These are phyloP conservation scores for Waltiozyma sp. DNA, from an alignment of 1,139 yeast species.

Conservation along the genomic window DNA sequence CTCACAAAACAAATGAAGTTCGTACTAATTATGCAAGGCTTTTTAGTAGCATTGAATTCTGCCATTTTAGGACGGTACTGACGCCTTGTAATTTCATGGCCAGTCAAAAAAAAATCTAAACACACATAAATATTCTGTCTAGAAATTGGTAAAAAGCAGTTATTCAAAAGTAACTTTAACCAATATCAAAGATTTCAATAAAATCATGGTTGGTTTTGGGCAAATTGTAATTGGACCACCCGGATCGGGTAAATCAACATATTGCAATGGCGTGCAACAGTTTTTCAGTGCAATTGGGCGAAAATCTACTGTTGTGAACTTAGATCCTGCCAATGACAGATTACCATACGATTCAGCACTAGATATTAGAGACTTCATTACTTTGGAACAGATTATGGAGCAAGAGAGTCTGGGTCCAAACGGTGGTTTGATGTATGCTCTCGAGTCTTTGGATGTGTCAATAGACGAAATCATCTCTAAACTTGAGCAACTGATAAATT, in stretches of 20 bases:
- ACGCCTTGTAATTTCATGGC: too few relatives aligned
- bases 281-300: slow-evolving; percentile 91
- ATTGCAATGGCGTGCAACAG: slow-evolving; percentile 85
- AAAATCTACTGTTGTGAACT: slow-evolving; percentile 66
- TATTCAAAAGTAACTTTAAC: too few relatives aligned
- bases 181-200: background rate
- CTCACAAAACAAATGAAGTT: too few relatives aligned
- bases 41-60: too few relatives aligned
- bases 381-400: slow-evolving; percentile 84
- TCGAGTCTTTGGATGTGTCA: slow-evolving; percentile 52
- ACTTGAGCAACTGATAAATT: slow-evolving; percentile 44
- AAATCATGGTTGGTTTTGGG: slow-evolving; percentile 38
- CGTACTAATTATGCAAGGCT: too few relatives aligned
- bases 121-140: too few relatives aligned
- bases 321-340: slow-evolving; percentile 92
- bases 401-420: slow-evolving; percentile 82
- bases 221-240: slow-evolving; percentile 97
- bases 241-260: slow-evolving; percentile 94
- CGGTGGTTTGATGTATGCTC: slow-evolving; percentile 86
- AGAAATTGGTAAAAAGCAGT: too few relatives aligned
- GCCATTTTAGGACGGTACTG: too few relatives aligned
- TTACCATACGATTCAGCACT: slow-evolving; percentile 73
- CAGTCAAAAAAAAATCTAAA: too few relatives aligned
- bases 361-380: slow-evolving; percentile 80
- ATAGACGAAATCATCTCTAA: slow-evolving; percentile 51